A percentile compares a stretch with the other conserved stretches of the same genome.
These are phyloP conservation scores for Yarrowia deformans DNA, from an alignment of 805 yeast genomes.

Conservation along the genomic window DNA sequence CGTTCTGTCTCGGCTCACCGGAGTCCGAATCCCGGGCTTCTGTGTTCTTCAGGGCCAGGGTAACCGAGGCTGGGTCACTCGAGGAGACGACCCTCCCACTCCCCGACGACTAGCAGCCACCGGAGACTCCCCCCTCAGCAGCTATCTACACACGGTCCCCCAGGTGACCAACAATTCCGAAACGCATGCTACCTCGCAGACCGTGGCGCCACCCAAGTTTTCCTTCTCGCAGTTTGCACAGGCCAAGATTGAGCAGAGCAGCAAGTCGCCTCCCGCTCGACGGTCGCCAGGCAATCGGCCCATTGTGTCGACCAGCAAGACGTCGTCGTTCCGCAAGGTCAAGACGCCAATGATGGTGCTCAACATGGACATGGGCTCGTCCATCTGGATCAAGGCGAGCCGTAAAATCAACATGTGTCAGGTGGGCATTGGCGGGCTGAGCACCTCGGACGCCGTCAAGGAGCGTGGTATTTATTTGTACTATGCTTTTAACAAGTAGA, in stretches of 20 bases:
- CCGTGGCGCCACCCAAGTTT: conserved; percentile 7
- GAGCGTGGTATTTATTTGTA: conserved; percentile 50
- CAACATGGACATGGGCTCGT: conserved; percentile 46
- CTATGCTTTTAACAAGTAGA: conserved; percentile 45
- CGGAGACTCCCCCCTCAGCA: conserved; percentile 30
- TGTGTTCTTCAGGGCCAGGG: conserved; percentile 60
- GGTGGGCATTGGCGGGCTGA: conserved; percentile 47
- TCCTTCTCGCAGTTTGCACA: conserved; percentile 36
- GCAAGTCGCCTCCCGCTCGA: conserved; percentile 28
- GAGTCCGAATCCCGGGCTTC: conserved; percentile 51
- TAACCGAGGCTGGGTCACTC: conserved; percentile 80
- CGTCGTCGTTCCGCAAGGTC: conserved; percentile 11
- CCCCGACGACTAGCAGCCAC: conserved; percentile 36
- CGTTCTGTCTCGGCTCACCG: conserved; percentile 45
- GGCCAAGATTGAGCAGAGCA: conserved; percentile 28
- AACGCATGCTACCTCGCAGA: conserved; percentile 1
- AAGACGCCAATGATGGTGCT: conserved; percentile 42
- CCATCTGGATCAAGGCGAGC: conserved; percentile 49
- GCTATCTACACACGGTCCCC: conserved; percentile 20
- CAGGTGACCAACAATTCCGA: conserved; percentile 28
- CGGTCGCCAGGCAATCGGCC: conserved; percentile 25
- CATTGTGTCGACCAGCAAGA: conserved; percentile 3
- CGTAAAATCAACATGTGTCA: conserved; percentile 51
- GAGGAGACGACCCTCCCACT: conserved; percentile 40
- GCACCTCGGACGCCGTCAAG: conserved; percentile 41